Percentiles rank a stretch among this genome's conserved stretches.
Conservation (phyloP, 2,329 filamentous ascomycete species). For the Aaosphaeria arxii region DNA sequence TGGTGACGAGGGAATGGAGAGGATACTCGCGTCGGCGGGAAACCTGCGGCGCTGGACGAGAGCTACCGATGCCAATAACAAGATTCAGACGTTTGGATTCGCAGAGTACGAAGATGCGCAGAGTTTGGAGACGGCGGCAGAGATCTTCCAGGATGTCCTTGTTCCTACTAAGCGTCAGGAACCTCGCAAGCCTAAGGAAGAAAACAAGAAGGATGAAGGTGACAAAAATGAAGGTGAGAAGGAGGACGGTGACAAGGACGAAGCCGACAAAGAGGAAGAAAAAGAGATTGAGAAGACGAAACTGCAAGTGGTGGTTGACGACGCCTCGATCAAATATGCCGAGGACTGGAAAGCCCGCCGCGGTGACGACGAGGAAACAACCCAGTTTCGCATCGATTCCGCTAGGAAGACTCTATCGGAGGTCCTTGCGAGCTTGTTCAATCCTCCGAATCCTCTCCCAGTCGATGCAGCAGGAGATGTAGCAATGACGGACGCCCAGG, state of each 20-base stretch:
- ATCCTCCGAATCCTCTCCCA: slow-evolving; percentile 57
- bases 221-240: slow-evolving; percentile 40
- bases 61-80: slow-evolving; percentile 72
- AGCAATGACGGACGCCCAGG: slow-evolving; percentile 34
- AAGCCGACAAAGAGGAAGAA: slow-evolving; percentile 33
- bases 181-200: slow-evolving; percentile 39
- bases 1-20: slow-evolving; percentile 75
- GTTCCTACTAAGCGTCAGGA: slow-evolving; percentile 76
- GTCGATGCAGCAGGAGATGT: slow-evolving; percentile 59
- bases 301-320: slow-evolving; percentile 71
- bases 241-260: slow-evolving; percentile 53
- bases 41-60: slow-evolving; percentile 82
- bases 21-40: slow-evolving; percentile 73
- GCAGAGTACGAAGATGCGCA: slow-evolving; percentile 92
- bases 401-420: slow-evolving; percentile 66
- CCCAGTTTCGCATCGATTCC: slow-evolving; percentile 66
- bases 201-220: slow-evolving; percentile 54
- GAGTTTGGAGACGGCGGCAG: slow-evolving; percentile 79
- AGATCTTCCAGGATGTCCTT: slow-evolving; percentile 77
- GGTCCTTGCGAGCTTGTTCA: slow-evolving; percentile 69
- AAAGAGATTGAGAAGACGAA: slow-evolving; percentile 64
- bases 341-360: slow-evolving; percentile 71
- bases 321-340: slow-evolving; percentile 79
- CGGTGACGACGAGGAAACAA: slow-evolving; percentile 60
- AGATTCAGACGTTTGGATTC: slow-evolving; percentile 87